Base-by-base conservation (phyloP, 2,329 filamentous ascomycete species). In the Colletotrichum horii region DNA sequence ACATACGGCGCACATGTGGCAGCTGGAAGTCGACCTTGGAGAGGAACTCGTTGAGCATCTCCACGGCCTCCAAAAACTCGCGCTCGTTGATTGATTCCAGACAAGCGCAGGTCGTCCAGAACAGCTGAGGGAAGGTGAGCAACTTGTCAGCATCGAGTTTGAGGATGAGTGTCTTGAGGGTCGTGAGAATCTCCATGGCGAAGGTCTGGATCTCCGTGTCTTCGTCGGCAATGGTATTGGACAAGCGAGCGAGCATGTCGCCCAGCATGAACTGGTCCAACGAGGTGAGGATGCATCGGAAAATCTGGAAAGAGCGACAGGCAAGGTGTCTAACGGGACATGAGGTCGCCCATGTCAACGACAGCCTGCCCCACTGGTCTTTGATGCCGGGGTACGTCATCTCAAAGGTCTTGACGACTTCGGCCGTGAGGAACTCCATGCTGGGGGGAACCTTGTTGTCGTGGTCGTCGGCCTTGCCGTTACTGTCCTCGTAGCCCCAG, bases 51-150 rank as follows among this genome's bases (percentile, higher is more conserved):
- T 98, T 94, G 12, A 99, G 89, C 94, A 99, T 98, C 68, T 94
- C 93, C 15, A 98, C 88, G 26, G 95, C 96, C 82, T 98, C 97
- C 77, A 97, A 91, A 77, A 98, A 99, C 81, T 99, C 97, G 26
- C 94, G 91, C 84, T 99, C 97, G 78, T 98, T 98, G 81, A 98
- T 98, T 0, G 97, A 98, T 81, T 98, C 96, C 24, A 99, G 87
- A 82, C 97, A 99, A 14, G 97, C 97, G 80, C 96, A 98, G 0
- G 95, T 98, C 1, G 96, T 98, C 97, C 97, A 99, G 84, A 99
- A 98, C 1, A 99, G 88, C 81, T 98, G 96, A 3, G 97, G 97
- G 78, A 98, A 98, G n/a, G 93, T 92, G 64, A 98, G 85, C 3
- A 99, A 89, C 82, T 96, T 94, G 48, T 94, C 91, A 1, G 94